These are phyloP conservation scores for Hyaloscypha hepaticicola DNA, from an alignment of 495 filamentous ascomycete species.

Conservation along the genomic window DNA sequence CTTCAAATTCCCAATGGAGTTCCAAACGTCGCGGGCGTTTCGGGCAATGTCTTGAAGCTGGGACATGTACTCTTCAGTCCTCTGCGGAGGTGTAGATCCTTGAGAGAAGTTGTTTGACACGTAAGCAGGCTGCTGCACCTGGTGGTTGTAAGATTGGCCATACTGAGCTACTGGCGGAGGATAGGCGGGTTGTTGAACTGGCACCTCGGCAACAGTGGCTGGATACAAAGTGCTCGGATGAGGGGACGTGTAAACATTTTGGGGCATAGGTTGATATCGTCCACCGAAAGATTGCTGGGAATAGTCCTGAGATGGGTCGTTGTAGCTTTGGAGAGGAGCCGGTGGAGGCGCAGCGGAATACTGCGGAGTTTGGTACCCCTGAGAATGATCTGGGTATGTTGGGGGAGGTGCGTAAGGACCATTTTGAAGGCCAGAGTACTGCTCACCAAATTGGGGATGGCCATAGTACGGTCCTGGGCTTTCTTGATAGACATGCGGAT, in stretches of 20 bases:
- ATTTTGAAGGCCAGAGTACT: conserved; percentile 36
- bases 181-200: conserved; percentile 29
- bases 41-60: conserved; percentile 59
- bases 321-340: conserved; percentile 16
- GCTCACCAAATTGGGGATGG: conserved; percentile 37
- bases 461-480: conserved; percentile 41
- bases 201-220: conserved; percentile 24
- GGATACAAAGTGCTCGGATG: conserved; percentile 26
- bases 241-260: conserved; percentile 32
- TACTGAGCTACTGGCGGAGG: conserved; percentile 25
- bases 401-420: conserved; percentile 39
- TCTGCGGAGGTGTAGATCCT: conserved; percentile 25
- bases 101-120: conserved; percentile 24
- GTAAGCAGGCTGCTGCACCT: conserved; percentile 28
- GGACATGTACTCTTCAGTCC: conserved; percentile 43
- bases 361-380: conserved; percentile 23
- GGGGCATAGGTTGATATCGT: conserved; percentile 31
- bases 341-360: conserved; percentile 23
- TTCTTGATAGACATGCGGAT: conserved; percentile 37
- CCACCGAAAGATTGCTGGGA: conserved; percentile 35
- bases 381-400: conserved; percentile 25
- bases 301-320: conserved; percentile 27
- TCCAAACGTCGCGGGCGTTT: conserved; percentile 62
- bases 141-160: conserved; percentile 33
- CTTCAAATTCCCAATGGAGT: conserved; percentile 55